Conservation (phyloP, 495 filamentous ascomycete species). For the Penicillium paradoxum region DNA sequence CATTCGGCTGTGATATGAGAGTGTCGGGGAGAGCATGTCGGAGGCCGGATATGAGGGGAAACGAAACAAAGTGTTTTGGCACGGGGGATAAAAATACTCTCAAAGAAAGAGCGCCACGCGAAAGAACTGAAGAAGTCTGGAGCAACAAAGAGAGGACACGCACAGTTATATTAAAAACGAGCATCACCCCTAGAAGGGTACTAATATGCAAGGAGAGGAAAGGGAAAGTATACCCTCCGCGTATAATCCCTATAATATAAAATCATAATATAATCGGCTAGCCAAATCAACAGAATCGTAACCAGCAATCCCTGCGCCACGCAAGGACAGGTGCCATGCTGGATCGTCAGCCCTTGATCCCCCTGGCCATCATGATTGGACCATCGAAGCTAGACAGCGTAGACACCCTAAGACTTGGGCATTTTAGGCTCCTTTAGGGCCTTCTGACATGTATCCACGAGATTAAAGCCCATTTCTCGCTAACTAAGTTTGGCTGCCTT, state of each 20-base stretch:
- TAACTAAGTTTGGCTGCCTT: conserved; percentile 50
- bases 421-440: not conserved
- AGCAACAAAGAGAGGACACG: not conserved
- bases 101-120: not conserved
- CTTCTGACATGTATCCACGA: too few species aligned
- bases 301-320: conserved; percentile 7
- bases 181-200: not conserved
- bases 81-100: not conserved
- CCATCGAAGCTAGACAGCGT: not conserved
- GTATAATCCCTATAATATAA: too few species aligned
- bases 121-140: not conserved
- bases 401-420: not conserved
- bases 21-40: conserved; percentile 25
- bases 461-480: too few species aligned
- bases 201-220: not conserved
- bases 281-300: too few species aligned
- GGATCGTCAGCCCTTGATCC: conserved; percentile 5
- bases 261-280: not conserved
- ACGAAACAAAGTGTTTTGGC: too few species aligned
- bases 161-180: not conserved
- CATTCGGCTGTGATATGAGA: conserved; percentile 16
- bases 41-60: not conserved
- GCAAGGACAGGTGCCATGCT: conserved; percentile 8
- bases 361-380: conserved; percentile 3
- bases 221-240: not conserved